phyloP scores from a whole-genome alignment of 768 basidiomycete species.

The Termitomyces bulborhizus region DNA sequence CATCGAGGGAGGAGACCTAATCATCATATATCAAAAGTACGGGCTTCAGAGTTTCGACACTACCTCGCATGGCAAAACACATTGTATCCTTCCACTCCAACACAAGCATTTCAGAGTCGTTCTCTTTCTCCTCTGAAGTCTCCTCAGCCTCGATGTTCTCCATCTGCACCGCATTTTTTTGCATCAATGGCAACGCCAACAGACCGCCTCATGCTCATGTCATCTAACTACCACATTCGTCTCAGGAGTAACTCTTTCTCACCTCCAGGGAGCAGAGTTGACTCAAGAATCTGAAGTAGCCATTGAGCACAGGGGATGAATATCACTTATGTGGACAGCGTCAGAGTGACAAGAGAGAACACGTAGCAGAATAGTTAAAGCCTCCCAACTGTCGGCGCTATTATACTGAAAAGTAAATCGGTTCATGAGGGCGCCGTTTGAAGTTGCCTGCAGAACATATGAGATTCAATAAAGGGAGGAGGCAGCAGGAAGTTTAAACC shows the following conservation, averaged over 20 bases:
- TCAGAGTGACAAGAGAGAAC: too few relatives aligned
- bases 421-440: too few relatives aligned
- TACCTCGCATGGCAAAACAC: constrained; percentile 78
- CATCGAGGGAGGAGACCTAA: not conserved
- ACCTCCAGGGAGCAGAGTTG: constrained; percentile 33
- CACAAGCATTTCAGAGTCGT: constrained; percentile 20
- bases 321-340: too few relatives aligned
- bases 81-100: constrained; percentile 82
- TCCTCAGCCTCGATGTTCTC: constrained; percentile 1
- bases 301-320: too few relatives aligned
- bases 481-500: too few relatives aligned
- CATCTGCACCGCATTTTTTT: constrained; percentile 38
- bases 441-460: too few relatives aligned
- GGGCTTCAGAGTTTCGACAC: constrained; percentile 49
- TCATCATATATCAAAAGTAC: constrained; percentile 32
- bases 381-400: too few relatives aligned
- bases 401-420: too few relatives aligned
- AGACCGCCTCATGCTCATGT: constrained; percentile 77
- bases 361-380: too few relatives aligned
- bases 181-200: constrained; percentile 63
- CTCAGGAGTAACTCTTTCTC: constrained; percentile 66
- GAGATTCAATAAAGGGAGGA: too few relatives aligned
- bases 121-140: not conserved
- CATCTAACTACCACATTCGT: constrained; percentile 78
- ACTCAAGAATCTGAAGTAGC: too few relatives aligned